Conservation (phyloP, 371 early-diverging fungal genomes). For the Zychaea mexicana region DNA sequence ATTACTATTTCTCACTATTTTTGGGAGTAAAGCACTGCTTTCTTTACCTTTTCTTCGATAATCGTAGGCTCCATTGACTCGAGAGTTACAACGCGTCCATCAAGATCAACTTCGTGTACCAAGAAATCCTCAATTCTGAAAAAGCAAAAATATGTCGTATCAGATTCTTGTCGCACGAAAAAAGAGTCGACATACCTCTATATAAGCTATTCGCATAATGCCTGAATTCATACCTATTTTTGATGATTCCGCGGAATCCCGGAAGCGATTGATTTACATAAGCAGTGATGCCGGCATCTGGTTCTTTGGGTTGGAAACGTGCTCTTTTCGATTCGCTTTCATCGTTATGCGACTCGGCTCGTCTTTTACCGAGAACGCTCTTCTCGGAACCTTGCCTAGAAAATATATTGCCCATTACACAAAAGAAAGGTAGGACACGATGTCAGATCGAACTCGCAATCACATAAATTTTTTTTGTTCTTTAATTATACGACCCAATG, state of each 20-base stretch:
- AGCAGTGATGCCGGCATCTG: constrained; percentile 77
- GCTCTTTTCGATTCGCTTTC: constrained; percentile 13
- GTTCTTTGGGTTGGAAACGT: constrained; percentile 45
- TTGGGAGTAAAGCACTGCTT: constrained; percentile 7
- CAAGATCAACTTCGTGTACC: constrained; percentile 89
- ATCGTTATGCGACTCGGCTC: constrained; percentile 8
- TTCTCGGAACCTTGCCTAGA: constrained; percentile 15
- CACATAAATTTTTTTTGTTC: neutral
- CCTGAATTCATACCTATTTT: constrained; percentile 63
- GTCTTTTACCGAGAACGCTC: constrained; percentile 12
- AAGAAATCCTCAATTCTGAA: constrained; percentile 72
- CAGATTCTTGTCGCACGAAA: neutral
- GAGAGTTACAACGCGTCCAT: constrained; percentile 74
- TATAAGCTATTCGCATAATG: constrained; percentile 9
- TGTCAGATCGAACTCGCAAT: neutral
- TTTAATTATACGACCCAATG: too few species aligned
- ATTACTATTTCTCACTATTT: neutral
- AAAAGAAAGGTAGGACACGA: neutral
- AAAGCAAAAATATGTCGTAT: neutral
- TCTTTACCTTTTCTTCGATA: constrained; percentile 22
- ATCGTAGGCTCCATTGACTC: constrained; percentile 43
- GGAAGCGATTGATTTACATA: constrained; percentile 64
- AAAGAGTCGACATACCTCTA: neutral
- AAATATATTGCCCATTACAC: constrained; percentile 26
- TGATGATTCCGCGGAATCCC: constrained; percentile 77